These are phyloP conservation scores for Penicillium sp. DNA, from an alignment of 2,329 filamentous ascomycete genomes.

Conservation along the genomic window DNA sequence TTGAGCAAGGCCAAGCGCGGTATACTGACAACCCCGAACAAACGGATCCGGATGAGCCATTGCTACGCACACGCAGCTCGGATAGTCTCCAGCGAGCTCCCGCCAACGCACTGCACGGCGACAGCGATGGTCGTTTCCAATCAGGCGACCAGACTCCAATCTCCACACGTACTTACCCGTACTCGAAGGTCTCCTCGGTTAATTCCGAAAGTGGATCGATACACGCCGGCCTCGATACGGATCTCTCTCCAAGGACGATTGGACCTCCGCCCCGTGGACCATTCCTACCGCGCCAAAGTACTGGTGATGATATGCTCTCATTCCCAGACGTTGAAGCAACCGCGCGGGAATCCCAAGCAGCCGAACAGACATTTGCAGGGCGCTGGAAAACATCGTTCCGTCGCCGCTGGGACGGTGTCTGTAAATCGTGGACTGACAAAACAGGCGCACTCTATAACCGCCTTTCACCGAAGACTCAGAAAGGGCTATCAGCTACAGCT, in stretches of 20 bases:
- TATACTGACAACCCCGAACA: slow-evolving; percentile 47
- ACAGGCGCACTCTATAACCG: slow-evolving; percentile 46
- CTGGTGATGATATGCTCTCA: slow-evolving; percentile 62
- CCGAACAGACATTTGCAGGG: slow-evolving; percentile 34
- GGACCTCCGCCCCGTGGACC: slow-evolving; percentile 38
- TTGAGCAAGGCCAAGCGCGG: slow-evolving; percentile 45
- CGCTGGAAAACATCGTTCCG: slow-evolving; percentile 30
- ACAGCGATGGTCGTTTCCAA: slow-evolving; percentile 28
- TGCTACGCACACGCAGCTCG: slow-evolving; percentile 38
- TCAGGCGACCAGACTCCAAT: slow-evolving; percentile 49
- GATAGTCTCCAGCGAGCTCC: slow-evolving; percentile 29
- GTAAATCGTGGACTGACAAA: slow-evolving; percentile 25
- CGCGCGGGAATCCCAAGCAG: slow-evolving; percentile 26
- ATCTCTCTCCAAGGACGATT: slow-evolving; percentile 29
- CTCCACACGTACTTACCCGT: slow-evolving; percentile 36
- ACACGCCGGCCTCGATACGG: slow-evolving; percentile 18
- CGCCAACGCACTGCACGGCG: slow-evolving; percentile 15
- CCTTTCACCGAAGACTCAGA: slow-evolving; percentile 60
- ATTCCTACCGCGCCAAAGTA: slow-evolving; percentile 44
- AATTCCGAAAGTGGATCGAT: slow-evolving; percentile 23
- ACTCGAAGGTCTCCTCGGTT: slow-evolving; percentile 36
- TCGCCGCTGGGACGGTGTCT: slow-evolving; percentile 23
- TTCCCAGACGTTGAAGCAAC: slow-evolving; percentile 53
- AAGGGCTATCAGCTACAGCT: slow-evolving; percentile 48
- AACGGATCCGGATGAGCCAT: slow-evolving; percentile 41